phyloP scores from a whole-genome alignment of 108 stramenopile genomes.

The Seminavis robusta region DNA sequence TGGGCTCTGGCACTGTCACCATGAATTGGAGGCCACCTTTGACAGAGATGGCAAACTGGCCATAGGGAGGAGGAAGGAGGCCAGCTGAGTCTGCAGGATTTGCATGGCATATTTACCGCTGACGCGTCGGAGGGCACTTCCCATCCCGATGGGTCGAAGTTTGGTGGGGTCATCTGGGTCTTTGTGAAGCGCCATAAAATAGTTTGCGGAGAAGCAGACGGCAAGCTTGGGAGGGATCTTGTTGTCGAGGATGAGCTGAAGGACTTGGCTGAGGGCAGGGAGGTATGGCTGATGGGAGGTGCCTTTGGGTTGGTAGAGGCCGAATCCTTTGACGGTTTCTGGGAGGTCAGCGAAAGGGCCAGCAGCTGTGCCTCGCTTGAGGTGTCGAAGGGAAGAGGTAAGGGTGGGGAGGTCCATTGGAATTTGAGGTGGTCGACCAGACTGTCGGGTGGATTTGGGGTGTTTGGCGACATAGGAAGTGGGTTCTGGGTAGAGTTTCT shows the following conservation, averaged over 20 bases:
- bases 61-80: slow-evolving; percentile 9
- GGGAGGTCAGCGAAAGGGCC: background rate
- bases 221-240: too few relatives aligned
- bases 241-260: slow-evolving; percentile 4
- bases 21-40: slow-evolving; percentile 14
- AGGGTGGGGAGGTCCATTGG: too few relatives aligned
- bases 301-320: background rate
- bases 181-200: slow-evolving; percentile 27
- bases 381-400: background rate
- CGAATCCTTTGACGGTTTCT: background rate
- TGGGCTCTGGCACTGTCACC: slow-evolving; percentile 8
- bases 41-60: slow-evolving; percentile 1
- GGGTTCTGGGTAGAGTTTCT: too few relatives aligned
- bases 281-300: slow-evolving; percentile 3
- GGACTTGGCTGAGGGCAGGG: background rate
- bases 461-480: too few relatives aligned
- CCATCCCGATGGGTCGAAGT: slow-evolving; percentile 19
- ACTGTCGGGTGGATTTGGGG: too few relatives aligned
- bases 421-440: too few relatives aligned
- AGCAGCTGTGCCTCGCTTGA: background rate
- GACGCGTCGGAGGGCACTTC: slow-evolving; percentile 18
- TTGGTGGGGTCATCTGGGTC: slow-evolving; percentile 18
- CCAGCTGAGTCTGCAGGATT: background rate
- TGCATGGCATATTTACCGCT: slow-evolving; percentile 7
- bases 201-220: slow-evolving; percentile 16